A percentile compares a stretch with the other conserved stretches of the same genome.
Evolutionary conservation across 164 flowering plant genomes (phyloP).

Genomic region (Chimonanthus praecox): DNA sequence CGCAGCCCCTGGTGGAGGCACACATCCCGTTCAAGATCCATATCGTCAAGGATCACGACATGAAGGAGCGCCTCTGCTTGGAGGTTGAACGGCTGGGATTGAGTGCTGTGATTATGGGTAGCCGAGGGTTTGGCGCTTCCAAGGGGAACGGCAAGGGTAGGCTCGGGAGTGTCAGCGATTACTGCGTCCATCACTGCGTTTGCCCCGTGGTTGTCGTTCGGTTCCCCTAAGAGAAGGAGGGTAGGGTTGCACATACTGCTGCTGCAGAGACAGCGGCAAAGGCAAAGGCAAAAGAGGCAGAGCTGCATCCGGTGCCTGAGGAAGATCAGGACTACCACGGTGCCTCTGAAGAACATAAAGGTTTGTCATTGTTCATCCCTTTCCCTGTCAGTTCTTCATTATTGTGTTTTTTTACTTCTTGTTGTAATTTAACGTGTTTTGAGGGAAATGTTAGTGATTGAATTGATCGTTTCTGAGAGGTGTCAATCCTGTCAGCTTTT

Average conservation of each 20-base stretch:
- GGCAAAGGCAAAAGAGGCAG: conserved; percentile 16
- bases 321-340: conserved; percentile 42
- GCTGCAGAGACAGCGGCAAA: not conserved
- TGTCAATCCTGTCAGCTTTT: too few species aligned
- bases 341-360: conserved; percentile 37
- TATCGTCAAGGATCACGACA: conserved; percentile 75
- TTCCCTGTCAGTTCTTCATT: not conserved
- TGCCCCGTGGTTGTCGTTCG: conserved; percentile 88
- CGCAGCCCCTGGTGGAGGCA: conserved; percentile 54
- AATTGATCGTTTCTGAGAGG: not conserved
- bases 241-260: conserved; percentile 7
- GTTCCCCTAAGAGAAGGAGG: conserved; percentile 44
- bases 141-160: conserved; percentile 35
- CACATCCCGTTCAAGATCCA: conserved; percentile 54
- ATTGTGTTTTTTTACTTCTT: not conserved
- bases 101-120: conserved; percentile 78
- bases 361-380: conserved; percentile 5
- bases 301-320: conserved; percentile 35
- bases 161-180: conserved; percentile 78
- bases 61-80: conserved; percentile 76
- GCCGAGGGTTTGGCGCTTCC: conserved; percentile 66
- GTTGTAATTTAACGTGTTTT: not conserved
- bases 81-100: conserved; percentile 77
- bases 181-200: conserved; percentile 76
- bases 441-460: not conserved